Percentiles rank a stretch among this genome's conserved stretches.
These are phyloP conservation scores for Chloranthus sessilifolius DNA, from an alignment of 164 flowering plant genomes.

Conservation along the genomic window DNA sequence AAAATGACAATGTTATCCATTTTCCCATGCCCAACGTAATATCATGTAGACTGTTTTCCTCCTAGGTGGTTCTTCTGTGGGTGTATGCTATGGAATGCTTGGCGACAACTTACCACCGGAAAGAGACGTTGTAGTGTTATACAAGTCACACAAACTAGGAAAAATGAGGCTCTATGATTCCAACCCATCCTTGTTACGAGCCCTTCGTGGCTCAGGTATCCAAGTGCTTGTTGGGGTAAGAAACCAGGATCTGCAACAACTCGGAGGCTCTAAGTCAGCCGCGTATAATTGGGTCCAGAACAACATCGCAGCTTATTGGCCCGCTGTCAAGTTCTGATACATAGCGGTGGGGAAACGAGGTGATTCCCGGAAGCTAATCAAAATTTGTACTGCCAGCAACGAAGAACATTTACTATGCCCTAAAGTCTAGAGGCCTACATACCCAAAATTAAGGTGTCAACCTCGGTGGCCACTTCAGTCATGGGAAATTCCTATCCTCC, in stretches of 20 bases:
- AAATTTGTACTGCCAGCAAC: conserved; percentile 10
- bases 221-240: conserved; percentile 9
- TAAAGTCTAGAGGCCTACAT: not conserved
- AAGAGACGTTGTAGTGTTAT: conserved; percentile 7
- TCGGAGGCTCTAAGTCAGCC: not conserved
- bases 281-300: conserved; percentile 12
- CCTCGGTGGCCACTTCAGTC: conserved; percentile 5
- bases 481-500: conserved; percentile 6
- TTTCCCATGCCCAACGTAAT: too few species aligned
- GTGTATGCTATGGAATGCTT: conserved; percentile 15
- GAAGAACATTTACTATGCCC: conserved; percentile 3
- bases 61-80: conserved; percentile 9
- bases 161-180: conserved; percentile 20
- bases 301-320: conserved; percentile 8
- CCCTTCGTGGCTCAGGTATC: conserved; percentile 15
- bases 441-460: conserved; percentile 4
- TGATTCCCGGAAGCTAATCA: conserved; percentile 8
- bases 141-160: conserved; percentile 1
- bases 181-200: not conserved
- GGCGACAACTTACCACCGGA: conserved; percentile 10
- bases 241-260: conserved; percentile 3
- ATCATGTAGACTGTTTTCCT: too few species aligned
- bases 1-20: too few species aligned
- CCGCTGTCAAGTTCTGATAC: conserved; percentile 13
- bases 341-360: conserved; percentile 21